Conservation (phyloP, 2,329 filamentous ascomycete species). For the Microsporum audouinii region DNA sequence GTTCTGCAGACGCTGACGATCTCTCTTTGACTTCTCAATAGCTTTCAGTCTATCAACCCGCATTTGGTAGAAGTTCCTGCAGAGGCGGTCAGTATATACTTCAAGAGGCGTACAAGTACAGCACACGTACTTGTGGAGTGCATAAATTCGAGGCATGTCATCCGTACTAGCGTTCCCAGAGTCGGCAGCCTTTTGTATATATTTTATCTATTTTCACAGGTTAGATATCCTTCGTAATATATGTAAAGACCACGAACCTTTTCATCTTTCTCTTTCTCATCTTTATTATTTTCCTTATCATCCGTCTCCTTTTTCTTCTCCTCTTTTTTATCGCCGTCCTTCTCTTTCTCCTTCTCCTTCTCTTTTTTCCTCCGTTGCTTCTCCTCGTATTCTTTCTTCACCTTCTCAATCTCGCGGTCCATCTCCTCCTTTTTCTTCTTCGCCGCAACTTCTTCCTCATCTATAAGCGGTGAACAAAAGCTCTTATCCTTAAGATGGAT, state of each 20-base stretch:
- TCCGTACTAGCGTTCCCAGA: constrained; percentile 35
- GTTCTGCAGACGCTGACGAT: constrained; percentile 66
- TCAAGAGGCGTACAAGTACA: not conserved
- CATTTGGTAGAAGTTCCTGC: constrained; percentile 74
- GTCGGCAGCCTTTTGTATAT: constrained; percentile 36
- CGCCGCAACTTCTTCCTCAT: constrained; percentile 32
- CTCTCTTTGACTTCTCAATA: constrained; percentile 66
- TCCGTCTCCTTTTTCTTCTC: constrained; percentile 36
- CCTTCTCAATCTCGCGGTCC: constrained; percentile 36
- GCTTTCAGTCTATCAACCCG: constrained; percentile 67
- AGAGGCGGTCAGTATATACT: not conserved
- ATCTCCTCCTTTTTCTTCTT: constrained; percentile 35
- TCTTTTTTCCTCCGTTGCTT: constrained; percentile 61
- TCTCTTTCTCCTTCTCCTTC: constrained; percentile 42
- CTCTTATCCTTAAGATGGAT: constrained; percentile 70
- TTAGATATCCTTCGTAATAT: not conserved
- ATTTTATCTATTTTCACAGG: constrained; percentile 30
- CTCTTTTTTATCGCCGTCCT: constrained; percentile 37
- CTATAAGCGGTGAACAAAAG: constrained; percentile 55
- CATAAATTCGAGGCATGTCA: constrained; percentile 68
- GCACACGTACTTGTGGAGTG: constrained; percentile 59
- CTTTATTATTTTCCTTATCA: constrained; percentile 30
- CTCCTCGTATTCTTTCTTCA: constrained; percentile 55
- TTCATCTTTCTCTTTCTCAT: constrained; percentile 41
- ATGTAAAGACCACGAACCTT: constrained; percentile 34